Percentiles rank a stretch among this genome's conserved stretches.
These are phyloP conservation scores for Otatea glauca DNA, from an alignment of 176 grass and related monocot genomes.

Conservation along the genomic window DNA sequence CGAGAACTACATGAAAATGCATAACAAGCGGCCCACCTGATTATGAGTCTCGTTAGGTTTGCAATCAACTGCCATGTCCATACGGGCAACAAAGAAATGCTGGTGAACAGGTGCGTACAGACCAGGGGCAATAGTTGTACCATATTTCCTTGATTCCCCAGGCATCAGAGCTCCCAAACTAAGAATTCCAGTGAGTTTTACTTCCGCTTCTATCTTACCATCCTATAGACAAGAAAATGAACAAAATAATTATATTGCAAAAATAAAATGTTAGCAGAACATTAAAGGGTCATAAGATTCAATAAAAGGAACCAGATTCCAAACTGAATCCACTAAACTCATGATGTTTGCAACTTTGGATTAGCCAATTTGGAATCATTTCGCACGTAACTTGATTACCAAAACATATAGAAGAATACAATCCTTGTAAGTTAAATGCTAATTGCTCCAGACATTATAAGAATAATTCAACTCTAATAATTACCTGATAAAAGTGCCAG, in stretches of 20 bases:
- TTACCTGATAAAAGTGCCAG: constrained; percentile 99
- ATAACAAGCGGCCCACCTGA: constrained; percentile 61
- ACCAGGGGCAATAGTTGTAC: constrained; percentile 97
- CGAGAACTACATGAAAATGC: background rate
- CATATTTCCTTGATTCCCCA: constrained; percentile 94
- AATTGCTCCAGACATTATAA: background rate
- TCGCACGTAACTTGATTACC: background rate
- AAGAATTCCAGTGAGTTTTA: constrained; percentile 98
- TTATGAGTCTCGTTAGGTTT: constrained; percentile 94
- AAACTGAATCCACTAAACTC: background rate
- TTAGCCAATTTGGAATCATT: background rate
- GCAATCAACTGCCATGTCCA: constrained; percentile 98
- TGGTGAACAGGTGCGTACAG: constrained; percentile 99
- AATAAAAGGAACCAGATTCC: constrained; percentile 10
- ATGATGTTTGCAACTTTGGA: background rate
- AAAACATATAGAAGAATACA: constrained; percentile 30
- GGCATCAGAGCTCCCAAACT: constrained; percentile 97
- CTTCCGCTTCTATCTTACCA: constrained; percentile 99
- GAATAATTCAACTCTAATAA: background rate
- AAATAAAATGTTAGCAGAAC: background rate
- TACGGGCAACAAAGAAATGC: constrained; percentile 99
- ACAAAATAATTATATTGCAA: constrained; percentile 33
- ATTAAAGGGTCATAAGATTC: constrained; percentile 13
- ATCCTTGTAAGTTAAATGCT: background rate
- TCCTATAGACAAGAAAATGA: constrained; percentile 57